Evolutionary conservation across 306 rosid genomes (phyloP), one percentile per base, ranked within the genome.

Genomic region (Quercus wislizeni): DNA sequence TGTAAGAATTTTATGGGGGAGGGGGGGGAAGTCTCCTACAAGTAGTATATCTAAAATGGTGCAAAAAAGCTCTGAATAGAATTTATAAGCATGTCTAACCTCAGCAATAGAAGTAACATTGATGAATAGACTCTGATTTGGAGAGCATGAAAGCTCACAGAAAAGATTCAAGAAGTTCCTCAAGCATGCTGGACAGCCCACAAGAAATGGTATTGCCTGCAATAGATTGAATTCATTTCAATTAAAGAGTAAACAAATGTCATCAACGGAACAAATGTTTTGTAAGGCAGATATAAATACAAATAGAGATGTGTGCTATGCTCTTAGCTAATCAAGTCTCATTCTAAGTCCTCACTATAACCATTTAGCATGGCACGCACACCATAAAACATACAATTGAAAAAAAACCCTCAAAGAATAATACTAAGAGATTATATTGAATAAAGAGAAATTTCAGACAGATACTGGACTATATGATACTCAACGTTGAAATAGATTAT

Each of bases 121-220:
- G 84, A 94, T 94, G 70, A 88, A 94, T 43, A 87, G 89, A 80
- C 93, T 90, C 92, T 94, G 99, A 71, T 83, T 83, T 69, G 99
- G 97, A 83, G 99, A 94, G 87, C 99, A 92, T 73, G 99, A 92
- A 77, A 94, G 97, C 74, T 94, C 91, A 70, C 99, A 94, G 83
- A 94, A 94, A 56, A 94, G 93, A 86, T 94, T 92, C 59, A 94
- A 83, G 82, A 94, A 94, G 87, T 94, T 94, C 84, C 99, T 90
- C 92, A 94, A 88, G 87, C 99, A 94, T 55, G 99, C 95, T 51
- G 99, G 99, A 85, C 99, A 94, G 87, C 99, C 97, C 61, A 94
- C 99, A 62, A 94, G 89, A 83, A 94, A 89, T 3, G 99, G 99
- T 70, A 94, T 89, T 3, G 97, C 99, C 98, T 93, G 92, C 87